These are phyloP conservation scores for Malassezia sp. DNA, from an alignment of 1,284 basidiomycete species.

Conservation along the genomic window DNA sequence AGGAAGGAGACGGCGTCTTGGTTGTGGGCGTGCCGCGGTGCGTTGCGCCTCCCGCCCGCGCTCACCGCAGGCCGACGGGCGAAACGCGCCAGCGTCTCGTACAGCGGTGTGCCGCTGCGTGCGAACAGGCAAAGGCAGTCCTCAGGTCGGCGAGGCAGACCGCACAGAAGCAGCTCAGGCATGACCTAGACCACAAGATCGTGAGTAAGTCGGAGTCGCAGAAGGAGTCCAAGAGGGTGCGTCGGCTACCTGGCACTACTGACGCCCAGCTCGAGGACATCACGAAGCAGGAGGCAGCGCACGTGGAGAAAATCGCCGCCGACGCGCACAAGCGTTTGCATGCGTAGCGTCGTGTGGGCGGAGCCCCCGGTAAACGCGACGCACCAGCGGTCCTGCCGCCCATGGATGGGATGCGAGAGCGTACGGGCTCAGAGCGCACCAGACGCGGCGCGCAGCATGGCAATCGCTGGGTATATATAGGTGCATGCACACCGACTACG, in stretches of 20 bases:
- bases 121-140: conserved; percentile 39
- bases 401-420: too few species aligned
- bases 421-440: too few species aligned
- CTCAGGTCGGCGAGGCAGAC: conserved; percentile 33
- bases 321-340: conserved; percentile 14
- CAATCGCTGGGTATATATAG: too few species aligned
- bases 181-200: conserved; percentile 34
- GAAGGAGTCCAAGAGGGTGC: conserved; percentile 29
- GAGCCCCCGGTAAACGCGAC: too few species aligned
- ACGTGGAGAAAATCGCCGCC: conserved; percentile 2
- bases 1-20: conserved; percentile 33
- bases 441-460: too few species aligned
- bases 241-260: neutral
- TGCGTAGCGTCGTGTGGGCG: too few species aligned
- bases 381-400: too few species aligned
- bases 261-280: conserved; percentile 14
- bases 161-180: conserved; percentile 41
- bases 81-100: conserved; percentile 34
- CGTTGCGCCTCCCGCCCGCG: conserved; percentile 1
- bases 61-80: conserved; percentile 25
- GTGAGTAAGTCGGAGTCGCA: conserved; percentile 32
- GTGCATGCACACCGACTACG: too few species aligned
- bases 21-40: conserved; percentile 35
- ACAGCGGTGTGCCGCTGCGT: conserved; percentile 35
- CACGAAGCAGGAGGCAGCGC: conserved; percentile 9